Conservation (phyloP, 2,329 filamentous ascomycete species). For the Cryphonectria carpinicola region DNA sequence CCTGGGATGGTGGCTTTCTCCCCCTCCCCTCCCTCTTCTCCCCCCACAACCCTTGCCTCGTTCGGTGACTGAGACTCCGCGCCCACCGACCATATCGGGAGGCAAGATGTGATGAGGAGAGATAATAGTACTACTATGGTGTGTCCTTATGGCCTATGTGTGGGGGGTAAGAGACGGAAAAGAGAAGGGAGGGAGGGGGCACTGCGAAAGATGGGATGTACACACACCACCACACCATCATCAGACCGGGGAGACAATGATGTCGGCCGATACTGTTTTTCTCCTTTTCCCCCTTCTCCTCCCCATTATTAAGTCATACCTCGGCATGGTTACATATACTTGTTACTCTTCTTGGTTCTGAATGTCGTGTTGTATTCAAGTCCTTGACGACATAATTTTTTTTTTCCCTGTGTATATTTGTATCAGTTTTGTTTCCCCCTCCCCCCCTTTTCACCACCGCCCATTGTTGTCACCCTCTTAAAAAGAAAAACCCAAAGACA, state of each 20-base stretch:
- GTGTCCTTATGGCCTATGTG: background rate
- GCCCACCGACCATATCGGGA: background rate
- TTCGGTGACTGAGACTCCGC: background rate
- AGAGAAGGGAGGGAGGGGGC: background rate
- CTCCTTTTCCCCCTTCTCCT: no score
- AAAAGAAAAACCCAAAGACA: background rate
- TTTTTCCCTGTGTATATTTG: background rate
- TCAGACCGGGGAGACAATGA: slow-evolving; percentile 6
- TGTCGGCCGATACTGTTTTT: background rate
- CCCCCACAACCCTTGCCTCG: background rate
- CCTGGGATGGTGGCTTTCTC: background rate
- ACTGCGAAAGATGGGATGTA: background rate
- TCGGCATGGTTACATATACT: background rate
- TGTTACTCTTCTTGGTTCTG: background rate
- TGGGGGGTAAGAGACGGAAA: background rate
- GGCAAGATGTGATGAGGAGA: background rate
- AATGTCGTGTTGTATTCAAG: background rate
- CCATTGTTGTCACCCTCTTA: no score
- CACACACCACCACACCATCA: background rate
- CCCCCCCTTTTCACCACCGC: background rate
- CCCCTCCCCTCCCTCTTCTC: no score
- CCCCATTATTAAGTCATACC: background rate
- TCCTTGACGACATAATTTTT: background rate
- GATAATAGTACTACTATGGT: background rate
- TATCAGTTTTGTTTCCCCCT: background rate